Conservation (phyloP, 2,329 filamentous ascomycete species). For the Ophiostoma angusticollis region DNA sequence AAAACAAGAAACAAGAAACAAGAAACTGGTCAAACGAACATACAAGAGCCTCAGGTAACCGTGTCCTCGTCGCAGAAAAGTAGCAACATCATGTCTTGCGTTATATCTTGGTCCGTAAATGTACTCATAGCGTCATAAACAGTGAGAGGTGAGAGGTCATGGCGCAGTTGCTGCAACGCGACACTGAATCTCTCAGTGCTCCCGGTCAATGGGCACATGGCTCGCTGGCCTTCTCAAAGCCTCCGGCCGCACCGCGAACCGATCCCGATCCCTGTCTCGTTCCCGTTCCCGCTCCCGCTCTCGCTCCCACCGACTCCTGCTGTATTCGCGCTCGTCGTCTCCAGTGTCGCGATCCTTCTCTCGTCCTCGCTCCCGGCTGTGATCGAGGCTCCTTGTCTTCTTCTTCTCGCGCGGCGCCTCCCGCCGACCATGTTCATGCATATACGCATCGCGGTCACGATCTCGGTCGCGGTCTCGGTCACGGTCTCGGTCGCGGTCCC, state of each 20-base stretch:
- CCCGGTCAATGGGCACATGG: conserved; percentile 35
- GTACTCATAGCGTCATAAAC: no score
- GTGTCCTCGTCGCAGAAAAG: no score
- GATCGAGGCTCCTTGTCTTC: conserved; percentile 14
- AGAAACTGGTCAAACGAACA: no score
- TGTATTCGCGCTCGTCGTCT: conserved; percentile 13
- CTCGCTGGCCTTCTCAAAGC: conserved; percentile 34
- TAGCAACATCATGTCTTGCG: no score
- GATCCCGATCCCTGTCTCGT: conserved; percentile 19
- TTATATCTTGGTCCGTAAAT: no score
- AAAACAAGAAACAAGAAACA: no score
- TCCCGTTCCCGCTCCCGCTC: conserved; percentile 16
- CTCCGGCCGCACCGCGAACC: conserved; percentile 29
- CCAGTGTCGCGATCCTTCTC: conserved; percentile 13
- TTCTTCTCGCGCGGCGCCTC: conserved; percentile 21
- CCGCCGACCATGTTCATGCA: conserved; percentile 15
- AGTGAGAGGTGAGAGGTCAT: no score
- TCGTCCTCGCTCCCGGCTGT: conserved; percentile 15
- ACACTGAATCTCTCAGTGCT: conserved; percentile 24
- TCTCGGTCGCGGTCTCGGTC: conserved; percentile 20
- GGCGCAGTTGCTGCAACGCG: no score
- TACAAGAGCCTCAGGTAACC: no score
- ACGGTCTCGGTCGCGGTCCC: no score
- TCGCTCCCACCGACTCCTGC: conserved; percentile 3
- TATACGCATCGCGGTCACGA: conserved; percentile 10